Evolutionary conservation across 805 yeast species (phyloP).

Genomic region (Pichia phayaonensis): DNA sequence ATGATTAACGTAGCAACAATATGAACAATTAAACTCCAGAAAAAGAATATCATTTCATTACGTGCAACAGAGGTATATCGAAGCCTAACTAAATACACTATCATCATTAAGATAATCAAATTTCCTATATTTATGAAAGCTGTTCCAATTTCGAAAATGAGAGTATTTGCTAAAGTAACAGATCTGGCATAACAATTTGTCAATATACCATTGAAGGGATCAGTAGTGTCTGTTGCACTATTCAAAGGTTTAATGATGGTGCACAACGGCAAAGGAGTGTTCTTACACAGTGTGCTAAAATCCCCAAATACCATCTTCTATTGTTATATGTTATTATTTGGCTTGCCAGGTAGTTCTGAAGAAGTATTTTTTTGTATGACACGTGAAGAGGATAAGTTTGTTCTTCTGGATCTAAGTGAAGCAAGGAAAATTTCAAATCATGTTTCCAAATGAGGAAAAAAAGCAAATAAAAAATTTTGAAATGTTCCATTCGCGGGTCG

Average conservation of each 20-base stretch:
- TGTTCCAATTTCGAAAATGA: slow-evolving; percentile 82
- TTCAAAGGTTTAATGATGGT: slow-evolving; percentile 52
- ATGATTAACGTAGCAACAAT: slow-evolving; percentile 65
- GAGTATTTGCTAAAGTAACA: slow-evolving; percentile 82
- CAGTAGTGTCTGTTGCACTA: slow-evolving; percentile 24
- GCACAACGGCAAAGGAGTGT: slow-evolving; percentile 74
- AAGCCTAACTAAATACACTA: slow-evolving; percentile 67
- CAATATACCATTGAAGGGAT: slow-evolving; percentile 51
- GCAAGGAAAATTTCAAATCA: neutral
- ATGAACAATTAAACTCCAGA: slow-evolving; percentile 50
- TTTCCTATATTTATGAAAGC: slow-evolving; percentile 80
- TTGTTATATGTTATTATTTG: too few relatives aligned
- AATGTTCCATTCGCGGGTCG: neutral
- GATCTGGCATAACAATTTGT: slow-evolving; percentile 81
- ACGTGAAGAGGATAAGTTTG: too few relatives aligned
- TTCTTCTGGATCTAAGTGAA: too few relatives aligned
- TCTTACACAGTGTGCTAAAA: slow-evolving; percentile 53
- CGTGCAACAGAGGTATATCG: slow-evolving; percentile 96
- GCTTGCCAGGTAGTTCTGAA: too few relatives aligned
- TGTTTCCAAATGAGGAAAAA: neutral
- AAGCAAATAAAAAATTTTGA: too few relatives aligned
- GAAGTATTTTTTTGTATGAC: too few relatives aligned
- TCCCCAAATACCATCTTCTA: slow-evolving; percentile 58
- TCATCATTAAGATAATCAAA: slow-evolving; percentile 54
- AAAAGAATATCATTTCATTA: slow-evolving; percentile 71